Evolutionary conservation across 1,284 basidiomycete species (phyloP).

Genomic region (Heterobasidion parviporum): DNA sequence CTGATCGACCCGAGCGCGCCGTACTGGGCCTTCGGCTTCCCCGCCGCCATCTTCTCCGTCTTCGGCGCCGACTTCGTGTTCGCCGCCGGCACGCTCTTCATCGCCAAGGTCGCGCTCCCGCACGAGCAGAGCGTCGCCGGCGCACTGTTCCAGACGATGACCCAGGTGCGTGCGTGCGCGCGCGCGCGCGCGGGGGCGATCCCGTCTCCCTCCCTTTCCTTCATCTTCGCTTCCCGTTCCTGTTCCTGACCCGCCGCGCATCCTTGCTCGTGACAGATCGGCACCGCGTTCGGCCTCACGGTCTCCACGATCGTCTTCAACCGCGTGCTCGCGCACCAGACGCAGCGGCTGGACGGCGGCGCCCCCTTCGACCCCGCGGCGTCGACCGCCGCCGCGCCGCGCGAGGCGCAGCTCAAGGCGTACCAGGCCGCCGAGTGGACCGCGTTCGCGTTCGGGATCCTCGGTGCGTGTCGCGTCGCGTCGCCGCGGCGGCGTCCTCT

Average conservation of each 20-base stretch:
- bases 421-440: conserved; percentile 63
- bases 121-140: conserved; percentile 78
- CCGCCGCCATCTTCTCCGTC: conserved; percentile 63
- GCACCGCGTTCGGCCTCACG: conserved; percentile 68
- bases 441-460: conserved; percentile 47
- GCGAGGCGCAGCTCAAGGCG: conserved; percentile 33
- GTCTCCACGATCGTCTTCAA: conserved; percentile 70
- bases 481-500: no score
- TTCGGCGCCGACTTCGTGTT: conserved; percentile 79
- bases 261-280: no score
- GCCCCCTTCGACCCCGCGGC: conserved; percentile 20
- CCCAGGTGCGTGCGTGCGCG: conserved; percentile 20
- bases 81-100: conserved; percentile 66
- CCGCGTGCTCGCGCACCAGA: conserved; percentile 28
- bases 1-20: conserved; percentile 49
- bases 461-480: conserved; percentile 41
- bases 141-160: conserved; percentile 71
- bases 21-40: conserved; percentile 82
- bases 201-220: no score
- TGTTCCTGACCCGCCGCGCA: no score
- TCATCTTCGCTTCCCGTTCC: no score
- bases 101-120: conserved; percentile 62
- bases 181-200: no score
- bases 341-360: conserved; percentile 18
- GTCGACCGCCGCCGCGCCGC: conserved; percentile 25